These are phyloP conservation scores for Penicillium oxalicum DNA, from an alignment of 2,329 filamentous ascomycete species.

Conservation along the genomic window DNA sequence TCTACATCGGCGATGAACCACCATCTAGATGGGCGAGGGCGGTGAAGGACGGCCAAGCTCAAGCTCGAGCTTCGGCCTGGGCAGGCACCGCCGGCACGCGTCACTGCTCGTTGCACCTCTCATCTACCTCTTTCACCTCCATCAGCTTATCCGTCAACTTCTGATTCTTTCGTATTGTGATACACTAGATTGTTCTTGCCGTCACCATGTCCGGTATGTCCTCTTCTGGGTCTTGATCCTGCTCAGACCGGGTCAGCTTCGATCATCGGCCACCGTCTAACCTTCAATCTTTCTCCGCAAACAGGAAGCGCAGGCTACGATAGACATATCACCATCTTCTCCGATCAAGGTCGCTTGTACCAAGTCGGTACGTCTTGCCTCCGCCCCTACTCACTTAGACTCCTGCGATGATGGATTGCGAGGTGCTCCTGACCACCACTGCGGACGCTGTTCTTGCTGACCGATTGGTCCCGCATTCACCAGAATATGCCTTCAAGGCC, in stretches of 20 bases:
- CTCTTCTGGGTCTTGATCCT: constrained; percentile 6
- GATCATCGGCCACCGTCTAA: constrained; percentile 29
- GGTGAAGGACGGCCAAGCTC: constrained; percentile 30
- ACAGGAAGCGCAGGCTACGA: constrained; percentile 84
- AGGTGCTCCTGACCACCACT: constrained; percentile 14
- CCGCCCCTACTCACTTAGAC: background rate
- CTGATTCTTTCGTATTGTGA: constrained; percentile 5
- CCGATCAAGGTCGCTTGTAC: constrained; percentile 94
- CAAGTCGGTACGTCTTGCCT: constrained; percentile 72
- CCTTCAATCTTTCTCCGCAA: constrained; percentile 21
- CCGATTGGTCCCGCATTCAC: constrained; percentile 23
- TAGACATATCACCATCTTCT: constrained; percentile 99
- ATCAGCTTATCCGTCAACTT: constrained; percentile 1
- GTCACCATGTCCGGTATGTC: constrained; percentile 42
- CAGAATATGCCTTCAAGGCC: constrained; percentile 99
- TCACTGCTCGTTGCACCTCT: constrained; percentile 20
- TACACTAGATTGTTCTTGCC: constrained; percentile 11
- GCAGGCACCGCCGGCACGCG: constrained; percentile 37
- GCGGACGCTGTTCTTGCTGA: constrained; percentile 15
- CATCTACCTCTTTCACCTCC: constrained; percentile 13
- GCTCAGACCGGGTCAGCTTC: constrained; percentile 5
- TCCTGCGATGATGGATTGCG: background rate
- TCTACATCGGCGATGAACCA: too few species aligned
- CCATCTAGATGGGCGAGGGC: constrained; percentile 19
- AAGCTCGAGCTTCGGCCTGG: constrained; percentile 37